Evolutionary conservation across 495 filamentous ascomycete species (phyloP).

Genomic region (Podospora pseudocomata): DNA sequence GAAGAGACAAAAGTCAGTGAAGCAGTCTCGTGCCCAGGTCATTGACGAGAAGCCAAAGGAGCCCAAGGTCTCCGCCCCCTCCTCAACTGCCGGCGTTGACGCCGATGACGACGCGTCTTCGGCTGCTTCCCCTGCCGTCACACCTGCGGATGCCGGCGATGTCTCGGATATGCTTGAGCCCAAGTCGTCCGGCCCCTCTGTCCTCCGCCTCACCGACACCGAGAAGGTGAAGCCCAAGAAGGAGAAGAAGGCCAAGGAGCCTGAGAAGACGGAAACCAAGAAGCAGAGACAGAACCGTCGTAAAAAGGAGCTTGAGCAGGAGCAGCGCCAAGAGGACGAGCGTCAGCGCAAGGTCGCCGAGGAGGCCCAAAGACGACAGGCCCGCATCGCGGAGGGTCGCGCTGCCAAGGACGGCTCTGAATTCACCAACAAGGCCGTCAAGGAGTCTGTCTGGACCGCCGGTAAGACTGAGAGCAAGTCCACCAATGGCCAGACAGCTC

Average conservation of each 20-base stretch:
- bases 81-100: constrained; percentile 74
- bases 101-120: constrained; percentile 78
- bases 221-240: constrained; percentile 56
- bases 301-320: constrained; percentile 74
- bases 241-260: constrained; percentile 56
- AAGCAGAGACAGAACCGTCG: constrained; percentile 84
- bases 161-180: constrained; percentile 88
- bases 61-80: constrained; percentile 47
- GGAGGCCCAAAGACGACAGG: constrained; percentile 76
- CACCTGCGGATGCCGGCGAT: constrained; percentile 53
- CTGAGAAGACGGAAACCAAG: constrained; percentile 67
- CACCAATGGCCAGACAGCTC: constrained; percentile 27
- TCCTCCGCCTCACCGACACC: constrained; percentile 69
- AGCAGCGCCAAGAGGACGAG: constrained; percentile 68
- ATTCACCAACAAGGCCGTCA: constrained; percentile 50
- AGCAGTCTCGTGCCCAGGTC: constrained; percentile 51
- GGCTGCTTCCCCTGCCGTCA: constrained; percentile 56
- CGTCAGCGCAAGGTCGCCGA: constrained; percentile 63
- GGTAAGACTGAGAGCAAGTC: constrained; percentile 31
- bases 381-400: constrained; percentile 74
- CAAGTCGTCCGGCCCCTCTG: constrained; percentile 61
- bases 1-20: constrained; percentile 57
- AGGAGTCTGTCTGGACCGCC: constrained; percentile 55
- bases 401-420: constrained; percentile 66
- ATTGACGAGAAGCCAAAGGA: constrained; percentile 30